These are phyloP conservation scores for Solanum ossicruentum DNA, from an alignment of 257 asterid species.

Conservation along the genomic window DNA sequence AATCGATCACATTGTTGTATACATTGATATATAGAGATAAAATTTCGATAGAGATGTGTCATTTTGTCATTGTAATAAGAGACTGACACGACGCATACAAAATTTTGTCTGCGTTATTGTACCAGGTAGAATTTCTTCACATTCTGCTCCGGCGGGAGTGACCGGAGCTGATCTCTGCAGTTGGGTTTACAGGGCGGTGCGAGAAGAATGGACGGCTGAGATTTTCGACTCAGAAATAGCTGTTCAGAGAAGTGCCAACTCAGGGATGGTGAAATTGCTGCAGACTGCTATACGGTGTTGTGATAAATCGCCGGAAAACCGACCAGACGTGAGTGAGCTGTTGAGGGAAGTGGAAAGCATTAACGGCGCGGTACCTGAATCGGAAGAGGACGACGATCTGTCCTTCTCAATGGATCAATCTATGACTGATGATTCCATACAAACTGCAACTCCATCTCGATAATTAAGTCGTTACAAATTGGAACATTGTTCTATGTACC, in stretches of 20 bases:
- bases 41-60: background rate
- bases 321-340: constrained; percentile 53
- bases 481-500: no score
- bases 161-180: constrained; percentile 52
- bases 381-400: constrained; percentile 41
- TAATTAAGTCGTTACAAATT: background rate
- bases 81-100: background rate
- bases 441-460: constrained; percentile 21
- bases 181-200: constrained; percentile 74
- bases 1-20: background rate
- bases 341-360: constrained; percentile 49
- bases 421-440: constrained; percentile 39
- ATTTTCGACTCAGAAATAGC: constrained; percentile 68
- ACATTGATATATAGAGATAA: background rate
- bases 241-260: constrained; percentile 47
- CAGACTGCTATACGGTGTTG: constrained; percentile 59
- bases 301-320: constrained; percentile 44
- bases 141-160: constrained; percentile 43
- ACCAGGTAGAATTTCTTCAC: constrained; percentile 32
- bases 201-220: constrained; percentile 97
- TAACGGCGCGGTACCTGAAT: constrained; percentile 8
- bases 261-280: constrained; percentile 52
- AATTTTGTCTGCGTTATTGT: background rate
- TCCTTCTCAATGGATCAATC: constrained; percentile 42
- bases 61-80: background rate